A percentile compares a stretch with the other conserved stretches of the same genome.
These are phyloP conservation scores for Schizothecium vesticola DNA, from an alignment of 495 filamentous ascomycete species.

Conservation along the genomic window DNA sequence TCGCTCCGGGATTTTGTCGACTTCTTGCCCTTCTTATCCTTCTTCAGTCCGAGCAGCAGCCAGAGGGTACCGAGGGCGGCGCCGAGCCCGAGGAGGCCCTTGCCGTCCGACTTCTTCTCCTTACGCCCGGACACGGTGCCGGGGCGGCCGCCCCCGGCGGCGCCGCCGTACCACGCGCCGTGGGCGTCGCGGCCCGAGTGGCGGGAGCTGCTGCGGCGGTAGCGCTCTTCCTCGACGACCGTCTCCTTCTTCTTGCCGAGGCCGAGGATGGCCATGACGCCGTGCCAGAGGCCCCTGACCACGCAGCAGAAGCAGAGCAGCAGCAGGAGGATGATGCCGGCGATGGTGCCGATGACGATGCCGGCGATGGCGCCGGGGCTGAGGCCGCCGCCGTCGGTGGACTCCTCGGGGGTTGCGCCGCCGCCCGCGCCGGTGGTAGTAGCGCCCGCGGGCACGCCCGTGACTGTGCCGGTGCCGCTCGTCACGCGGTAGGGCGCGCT, in stretches of 20 bases:
- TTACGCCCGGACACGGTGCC: constrained; percentile 50
- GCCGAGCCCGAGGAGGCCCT: constrained; percentile 52
- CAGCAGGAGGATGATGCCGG: constrained; percentile 65
- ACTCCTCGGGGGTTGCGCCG: constrained; percentile 23
- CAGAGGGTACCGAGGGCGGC: constrained; percentile 63
- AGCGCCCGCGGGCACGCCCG: constrained; percentile 35
- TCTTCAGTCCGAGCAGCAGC: constrained; percentile 70
- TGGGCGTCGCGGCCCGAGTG: constrained; percentile 38
- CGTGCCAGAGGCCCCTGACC: constrained; percentile 59
- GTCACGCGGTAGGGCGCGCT: constrained; percentile 66
- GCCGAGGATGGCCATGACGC: constrained; percentile 62
- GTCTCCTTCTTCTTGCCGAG: constrained; percentile 50
- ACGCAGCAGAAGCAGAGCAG: constrained; percentile 73
- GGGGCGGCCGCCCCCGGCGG: constrained; percentile 33
- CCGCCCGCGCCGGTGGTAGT: constrained; percentile 37
- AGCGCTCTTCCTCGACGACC: constrained; percentile 62
- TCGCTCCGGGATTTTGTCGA: constrained; percentile 43
- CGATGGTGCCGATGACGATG: constrained; percentile 82
- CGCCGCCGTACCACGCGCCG: constrained; percentile 59
- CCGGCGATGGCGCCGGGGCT: constrained; percentile 88
- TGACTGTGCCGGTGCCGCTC: constrained; percentile 45
- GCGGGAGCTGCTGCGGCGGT: constrained; percentile 48
- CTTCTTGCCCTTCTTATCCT: constrained; percentile 50
- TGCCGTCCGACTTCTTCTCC: constrained; percentile 47
- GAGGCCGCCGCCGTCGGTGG: constrained; percentile 42